Evolutionary conservation across 805 yeast genomes (phyloP).

Genomic region (Saturnispora sekii): DNA sequence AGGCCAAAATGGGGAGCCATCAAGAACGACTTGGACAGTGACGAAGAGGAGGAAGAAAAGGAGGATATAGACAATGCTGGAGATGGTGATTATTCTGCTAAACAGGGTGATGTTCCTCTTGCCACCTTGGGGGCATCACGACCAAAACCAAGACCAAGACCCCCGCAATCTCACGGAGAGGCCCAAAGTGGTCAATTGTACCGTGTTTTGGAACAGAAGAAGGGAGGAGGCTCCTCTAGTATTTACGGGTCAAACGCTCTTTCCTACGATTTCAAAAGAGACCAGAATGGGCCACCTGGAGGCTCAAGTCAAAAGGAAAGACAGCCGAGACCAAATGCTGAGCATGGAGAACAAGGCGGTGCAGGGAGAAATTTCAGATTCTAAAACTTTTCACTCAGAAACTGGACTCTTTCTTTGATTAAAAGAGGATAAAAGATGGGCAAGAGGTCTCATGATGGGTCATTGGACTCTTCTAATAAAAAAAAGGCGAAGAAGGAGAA

Average conservation of each 20-base stretch:
- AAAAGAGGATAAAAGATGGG: slow-evolving; percentile 1
- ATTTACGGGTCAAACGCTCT: slow-evolving; percentile 24
- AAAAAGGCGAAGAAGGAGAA: slow-evolving; percentile 6
- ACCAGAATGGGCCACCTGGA: neutral
- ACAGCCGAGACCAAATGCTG: neutral
- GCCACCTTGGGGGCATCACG: slow-evolving; percentile 19
- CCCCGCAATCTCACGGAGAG: slow-evolving; percentile 7
- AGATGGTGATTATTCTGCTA: slow-evolving; percentile 23
- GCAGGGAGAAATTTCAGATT: slow-evolving; percentile 7
- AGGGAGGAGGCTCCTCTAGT: slow-evolving; percentile 17
- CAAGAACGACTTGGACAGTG: slow-evolving; percentile 28
- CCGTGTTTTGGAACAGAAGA: slow-evolving; percentile 25
- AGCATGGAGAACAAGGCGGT: neutral
- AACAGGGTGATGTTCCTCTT: slow-evolving; percentile 24
- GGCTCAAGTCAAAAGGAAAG: neutral
- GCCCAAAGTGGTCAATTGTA: slow-evolving; percentile 18
- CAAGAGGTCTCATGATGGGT: slow-evolving; percentile 1
- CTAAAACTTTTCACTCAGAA: neutral
- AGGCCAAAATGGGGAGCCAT: slow-evolving; percentile 19
- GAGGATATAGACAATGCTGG: slow-evolving; percentile 24
- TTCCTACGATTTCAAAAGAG: slow-evolving; percentile 16
- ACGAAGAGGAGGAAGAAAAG: slow-evolving; percentile 26
- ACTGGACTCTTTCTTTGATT: neutral
- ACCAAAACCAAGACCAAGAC: neutral
- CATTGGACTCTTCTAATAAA: neutral